A percentile compares a stretch with the other conserved stretches of the same genome.
Evolutionary conservation across 768 basidiomycete genomes (phyloP).

Genomic region (Podaxis sp.): DNA sequence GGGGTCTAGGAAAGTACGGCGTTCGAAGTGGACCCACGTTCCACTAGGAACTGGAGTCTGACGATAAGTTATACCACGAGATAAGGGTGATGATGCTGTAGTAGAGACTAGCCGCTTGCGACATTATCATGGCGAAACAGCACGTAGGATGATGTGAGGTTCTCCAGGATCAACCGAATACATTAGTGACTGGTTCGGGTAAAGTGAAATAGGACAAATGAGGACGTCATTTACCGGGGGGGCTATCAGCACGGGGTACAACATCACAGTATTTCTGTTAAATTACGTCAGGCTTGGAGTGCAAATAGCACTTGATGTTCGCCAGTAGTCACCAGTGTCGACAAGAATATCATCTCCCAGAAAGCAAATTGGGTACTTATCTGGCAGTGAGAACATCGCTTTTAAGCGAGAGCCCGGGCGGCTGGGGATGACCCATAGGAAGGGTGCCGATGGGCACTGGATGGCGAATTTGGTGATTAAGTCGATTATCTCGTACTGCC

Average conservation of each 20-base stretch:
- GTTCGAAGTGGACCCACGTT: no score
- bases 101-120: no score
- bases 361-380: background rate
- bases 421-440: background rate
- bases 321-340: background rate
- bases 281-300: background rate
- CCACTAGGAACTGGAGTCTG: no score
- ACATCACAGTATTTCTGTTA: background rate
- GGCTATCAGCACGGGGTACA: background rate
- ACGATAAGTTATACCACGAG: no score
- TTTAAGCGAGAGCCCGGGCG: background rate
- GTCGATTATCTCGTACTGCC: background rate
- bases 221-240: no score
- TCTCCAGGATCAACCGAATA: no score
- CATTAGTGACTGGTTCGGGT: background rate
- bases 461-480: background rate
- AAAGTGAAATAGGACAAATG: background rate
- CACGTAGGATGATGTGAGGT: no score
- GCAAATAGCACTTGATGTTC: background rate
- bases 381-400: background rate
- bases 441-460: background rate
- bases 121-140: no score
- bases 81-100: no score
- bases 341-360: background rate
- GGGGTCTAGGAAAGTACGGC: no score